Base-by-base conservation (phyloP, 805 yeast genomes). In the Schwanniomyces yamadae region DNA sequence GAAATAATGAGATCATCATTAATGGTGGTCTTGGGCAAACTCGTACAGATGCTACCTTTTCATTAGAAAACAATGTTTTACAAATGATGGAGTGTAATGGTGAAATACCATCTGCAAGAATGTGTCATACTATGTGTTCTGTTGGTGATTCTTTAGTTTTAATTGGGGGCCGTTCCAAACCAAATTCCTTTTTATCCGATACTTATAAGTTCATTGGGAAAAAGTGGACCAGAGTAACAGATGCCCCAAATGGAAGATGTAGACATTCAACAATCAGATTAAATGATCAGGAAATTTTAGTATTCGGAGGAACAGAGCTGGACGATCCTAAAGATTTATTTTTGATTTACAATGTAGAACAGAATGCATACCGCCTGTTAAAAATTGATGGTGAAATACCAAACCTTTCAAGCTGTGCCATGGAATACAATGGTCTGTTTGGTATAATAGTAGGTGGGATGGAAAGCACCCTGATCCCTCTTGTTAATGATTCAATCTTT, bases 141-240 rank as follows among this genome's bases (percentile, higher is more conserved):
- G 24, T 74, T 1, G 46, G 40, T 10, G 51, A 53, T 1, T 50
- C 47, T 0, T 28, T 62, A 0, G 36, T 81, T 1, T 42, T 82
- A 3, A 58, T 77, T 22, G 95, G 93, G 3, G 95, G 95, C 3
- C 69, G 95, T 41, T 58, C 71, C 2, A 69, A 78, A 1, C 95
- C 95, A 0, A 70, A 73, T 2, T 52, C 55, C 7, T 59, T 66
- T 0, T 52, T 75, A 24, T 36, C 36, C 4, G 71, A 66, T 37
- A 57, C 59, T 0, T 62, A 63, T 52, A 37, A 39, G 20, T 45
- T 40, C 10, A 36, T 36, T 2, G 42, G 47, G 19, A 36, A 36
- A 3, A 23, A 34, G 4, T 82, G 88, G 88, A 34, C 28, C 1
- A 37, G 50, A 28, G 41, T 61, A 1, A 51, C 53, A 0, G 50